Evolutionary conservation across 176 grass and related monocot species (phyloP), one percentile per base, ranked within the genome.

Genomic region (Oryza meyeriana): DNA sequence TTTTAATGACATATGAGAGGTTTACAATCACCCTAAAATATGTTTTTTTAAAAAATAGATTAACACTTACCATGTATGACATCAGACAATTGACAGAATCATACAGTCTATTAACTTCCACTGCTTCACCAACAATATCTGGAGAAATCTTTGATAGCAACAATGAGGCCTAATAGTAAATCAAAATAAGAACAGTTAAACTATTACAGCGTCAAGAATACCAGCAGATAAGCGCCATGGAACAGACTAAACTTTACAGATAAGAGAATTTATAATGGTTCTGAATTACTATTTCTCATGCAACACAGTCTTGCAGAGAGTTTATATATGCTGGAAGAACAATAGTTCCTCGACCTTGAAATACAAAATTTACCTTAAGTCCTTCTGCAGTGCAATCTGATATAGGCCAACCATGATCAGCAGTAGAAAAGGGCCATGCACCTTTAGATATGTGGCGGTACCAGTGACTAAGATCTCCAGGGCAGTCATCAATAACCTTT

Each of bases 401-500:
- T 89, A 95, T 85, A 84, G 93, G 89, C 96, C 96, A 99, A 45
- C 96, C 96, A 38, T 99, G 87, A 78, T 99, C 96, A 36, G 29
- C 87, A n/a, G 85, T 95, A 34, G 96, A 99, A 64, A 99, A 99
- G 9, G 96, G 87, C 96, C 96, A 99, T 85, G 93, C 90, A 77
- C 93, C 96, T 99, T 99, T 99, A 75, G 95, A 98, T 77, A 94
- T 91, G 88, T 98, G 95, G 69, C 93, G 92, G 59, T 99, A 95
- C 93, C 93, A 99, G 2, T 77, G 76, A 74, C 81, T 75, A 71
- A 99, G 87, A 81, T 95, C 83, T 36, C 91, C 93, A 65, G 96
- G 86, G 89, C 96, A 94, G 64, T 99, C 79, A 0, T 93, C 93
- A 72, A 61, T 61, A 82, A 99, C 91, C 96, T 99, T 86, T 65